Evolutionary conservation across 2,329 filamentous ascomycete genomes (phyloP).

Genomic region (Rhynchosporium secalis): DNA sequence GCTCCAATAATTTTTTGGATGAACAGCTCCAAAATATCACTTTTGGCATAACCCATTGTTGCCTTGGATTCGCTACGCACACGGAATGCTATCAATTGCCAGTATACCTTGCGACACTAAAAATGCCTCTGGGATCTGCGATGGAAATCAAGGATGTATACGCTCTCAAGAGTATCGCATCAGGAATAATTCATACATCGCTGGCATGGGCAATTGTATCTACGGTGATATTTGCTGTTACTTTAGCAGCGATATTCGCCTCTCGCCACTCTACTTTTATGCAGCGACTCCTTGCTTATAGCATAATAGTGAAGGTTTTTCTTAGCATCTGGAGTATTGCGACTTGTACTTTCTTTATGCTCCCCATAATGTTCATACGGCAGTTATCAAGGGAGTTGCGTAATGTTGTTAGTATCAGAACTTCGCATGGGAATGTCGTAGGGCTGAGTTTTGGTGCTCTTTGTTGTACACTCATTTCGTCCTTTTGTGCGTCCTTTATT

Average conservation of each 20-base stretch:
- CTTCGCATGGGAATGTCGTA: slow-evolving; percentile 2
- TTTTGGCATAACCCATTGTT: slow-evolving; percentile 4
- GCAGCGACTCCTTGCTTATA: background rate
- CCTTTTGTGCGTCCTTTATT: too few species aligned
- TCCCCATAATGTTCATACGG: slow-evolving; percentile 5
- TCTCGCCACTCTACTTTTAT: slow-evolving; percentile 10
- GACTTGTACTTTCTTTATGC: slow-evolving; percentile 8
- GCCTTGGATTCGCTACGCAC: too few species aligned
- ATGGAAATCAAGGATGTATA: slow-evolving; percentile 8
- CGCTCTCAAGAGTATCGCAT: slow-evolving; percentile 6
- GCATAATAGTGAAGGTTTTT: slow-evolving; percentile 9
- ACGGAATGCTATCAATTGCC: slow-evolving; percentile 9
- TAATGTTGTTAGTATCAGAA: background rate
- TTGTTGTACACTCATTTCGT: too few species aligned
- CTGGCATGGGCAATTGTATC: slow-evolving; percentile 6
- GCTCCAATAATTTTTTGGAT: background rate
- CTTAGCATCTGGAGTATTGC: slow-evolving; percentile 5
- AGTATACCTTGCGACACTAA: slow-evolving; percentile 8
- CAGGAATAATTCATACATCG: slow-evolving; percentile 9
- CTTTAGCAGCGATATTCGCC: slow-evolving; percentile 6
- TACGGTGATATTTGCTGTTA: slow-evolving; percentile 7
- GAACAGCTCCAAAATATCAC: slow-evolving; percentile 6
- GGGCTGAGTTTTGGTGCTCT: slow-evolving; percentile 1
- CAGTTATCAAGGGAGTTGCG: slow-evolving; percentile 5
- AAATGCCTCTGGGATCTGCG: slow-evolving; percentile 6